phyloP scores from a whole-genome alignment of 2,329 filamentous ascomycete genomes.

The Pyrenochaeta sp. region DNA sequence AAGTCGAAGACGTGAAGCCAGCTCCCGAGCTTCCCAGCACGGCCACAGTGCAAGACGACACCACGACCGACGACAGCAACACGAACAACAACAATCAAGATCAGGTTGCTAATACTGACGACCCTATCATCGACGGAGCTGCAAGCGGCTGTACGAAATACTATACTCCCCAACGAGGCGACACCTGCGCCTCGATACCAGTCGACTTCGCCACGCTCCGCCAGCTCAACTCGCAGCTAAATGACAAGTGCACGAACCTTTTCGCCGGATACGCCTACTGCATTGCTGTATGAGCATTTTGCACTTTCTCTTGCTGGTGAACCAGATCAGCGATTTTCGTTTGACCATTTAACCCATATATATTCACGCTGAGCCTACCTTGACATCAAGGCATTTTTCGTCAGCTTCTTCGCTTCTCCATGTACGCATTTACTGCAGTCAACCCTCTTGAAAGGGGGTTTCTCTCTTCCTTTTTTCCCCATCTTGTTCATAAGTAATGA shows the following conservation, averaged over 20 bases:
- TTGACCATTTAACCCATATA: not conserved
- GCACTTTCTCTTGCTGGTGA: not conserved
- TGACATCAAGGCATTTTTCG: not conserved
- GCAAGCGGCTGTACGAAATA: constrained; percentile 38
- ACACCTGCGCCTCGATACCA: constrained; percentile 43
- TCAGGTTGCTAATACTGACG: not conserved
- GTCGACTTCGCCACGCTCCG: constrained; percentile 39
- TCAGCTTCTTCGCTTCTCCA: constrained; percentile 11
- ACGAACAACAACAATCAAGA: constrained; percentile 2
- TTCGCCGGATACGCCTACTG: constrained; percentile 51
- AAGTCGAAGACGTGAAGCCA: not conserved
- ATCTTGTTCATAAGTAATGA: not conserved
- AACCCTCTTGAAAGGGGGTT: too few relatives aligned
- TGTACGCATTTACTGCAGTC: constrained; percentile 7
- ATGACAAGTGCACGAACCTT: constrained; percentile 46
- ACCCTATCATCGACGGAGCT: constrained; percentile 20
- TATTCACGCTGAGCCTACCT: constrained; percentile 4
- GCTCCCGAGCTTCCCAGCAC: not conserved
- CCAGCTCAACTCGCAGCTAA: constrained; percentile 42
- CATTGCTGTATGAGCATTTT: constrained; percentile 21
- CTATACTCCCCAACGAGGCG: constrained; percentile 41
- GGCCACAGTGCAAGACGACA: not conserved
- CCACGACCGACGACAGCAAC: not conserved
- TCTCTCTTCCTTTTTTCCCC: not conserved
- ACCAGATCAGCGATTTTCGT: not conserved